A percentile compares a stretch with the other conserved stretches of the same genome.
Evolutionary conservation across 257 asterid species (phyloP).

Genomic region (Nicotiana noctiflora): DNA sequence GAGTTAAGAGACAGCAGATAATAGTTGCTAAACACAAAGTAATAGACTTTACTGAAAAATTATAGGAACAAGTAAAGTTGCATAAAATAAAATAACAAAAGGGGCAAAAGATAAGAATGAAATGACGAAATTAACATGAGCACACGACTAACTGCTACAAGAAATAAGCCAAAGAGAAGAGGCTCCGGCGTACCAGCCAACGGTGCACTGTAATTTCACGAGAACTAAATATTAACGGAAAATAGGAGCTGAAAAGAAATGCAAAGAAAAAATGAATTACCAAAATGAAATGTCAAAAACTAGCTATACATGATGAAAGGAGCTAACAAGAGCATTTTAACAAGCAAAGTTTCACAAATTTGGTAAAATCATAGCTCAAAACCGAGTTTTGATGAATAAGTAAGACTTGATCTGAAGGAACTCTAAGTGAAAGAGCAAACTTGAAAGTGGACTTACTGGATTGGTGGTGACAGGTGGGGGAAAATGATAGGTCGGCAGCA

Average conservation of each 20-base stretch:
- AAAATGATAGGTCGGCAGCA: not conserved
- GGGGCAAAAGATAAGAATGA: not conserved
- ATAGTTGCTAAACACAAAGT: too few species aligned
- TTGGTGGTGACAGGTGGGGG: not conserved
- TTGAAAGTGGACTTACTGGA: not conserved
- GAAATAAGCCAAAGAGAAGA: not conserved
- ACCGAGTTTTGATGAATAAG: too few species aligned
- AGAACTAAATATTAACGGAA: not conserved
- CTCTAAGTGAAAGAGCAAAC: not conserved
- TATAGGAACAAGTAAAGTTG: too few species aligned
- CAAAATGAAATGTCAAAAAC: not conserved
- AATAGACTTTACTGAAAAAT: too few species aligned
- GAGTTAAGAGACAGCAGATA: too few species aligned
- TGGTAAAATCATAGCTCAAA: too few species aligned
- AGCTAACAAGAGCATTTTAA: not conserved
- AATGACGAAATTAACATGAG: too few species aligned
- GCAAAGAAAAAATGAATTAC: not conserved
- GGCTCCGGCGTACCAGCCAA: not conserved
- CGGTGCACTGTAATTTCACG: not conserved
- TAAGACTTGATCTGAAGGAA: not conserved
- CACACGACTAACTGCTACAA: too few species aligned
- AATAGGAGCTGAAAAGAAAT: too few species aligned
- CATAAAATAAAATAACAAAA: too few species aligned
- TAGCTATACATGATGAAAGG: not conserved
- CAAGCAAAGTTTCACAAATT: too few species aligned